These are phyloP conservation scores for Sphaerobolus stellatus DNA, from an alignment of 1,284 basidiomycete species.

Conservation along the genomic window DNA sequence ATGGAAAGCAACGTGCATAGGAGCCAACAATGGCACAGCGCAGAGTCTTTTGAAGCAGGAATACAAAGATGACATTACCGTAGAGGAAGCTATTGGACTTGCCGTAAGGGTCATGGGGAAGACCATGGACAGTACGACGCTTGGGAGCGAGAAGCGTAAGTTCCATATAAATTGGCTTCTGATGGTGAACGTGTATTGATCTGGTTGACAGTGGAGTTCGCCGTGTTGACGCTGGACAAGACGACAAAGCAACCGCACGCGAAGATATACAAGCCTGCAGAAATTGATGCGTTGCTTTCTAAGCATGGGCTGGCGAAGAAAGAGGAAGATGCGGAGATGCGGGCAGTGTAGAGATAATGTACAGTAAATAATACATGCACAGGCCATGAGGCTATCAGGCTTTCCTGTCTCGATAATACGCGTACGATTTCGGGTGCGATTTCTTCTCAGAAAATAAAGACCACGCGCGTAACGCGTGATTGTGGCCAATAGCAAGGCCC, in stretches of 20 bases:
- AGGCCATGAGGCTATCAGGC: no score
- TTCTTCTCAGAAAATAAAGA: no score
- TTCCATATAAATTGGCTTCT: slow-evolving; percentile 18
- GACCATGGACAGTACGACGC: slow-evolving; percentile 98
- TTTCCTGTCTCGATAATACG: no score
- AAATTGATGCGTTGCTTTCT: slow-evolving; percentile 86
- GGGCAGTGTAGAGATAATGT: slow-evolving; percentile 42
- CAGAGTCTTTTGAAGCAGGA: slow-evolving; percentile 96
- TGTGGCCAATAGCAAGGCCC: not conserved
- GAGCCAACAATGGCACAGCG: slow-evolving; percentile 94
- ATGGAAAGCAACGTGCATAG: slow-evolving; percentile 99
- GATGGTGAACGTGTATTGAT: slow-evolving; percentile 1
- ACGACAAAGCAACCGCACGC: slow-evolving; percentile 78
- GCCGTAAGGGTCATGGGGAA: slow-evolving; percentile 97
- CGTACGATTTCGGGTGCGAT: no score
- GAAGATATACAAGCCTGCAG: slow-evolving; percentile 89
- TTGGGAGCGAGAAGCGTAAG: slow-evolving; percentile 93
- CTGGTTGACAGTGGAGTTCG: slow-evolving; percentile 80
- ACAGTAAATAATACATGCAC: no score
- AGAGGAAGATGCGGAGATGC: slow-evolving; percentile 76
- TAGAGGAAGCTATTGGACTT: slow-evolving; percentile 90
- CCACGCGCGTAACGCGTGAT: no score
- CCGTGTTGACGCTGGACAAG: slow-evolving; percentile 85
- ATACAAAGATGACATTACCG: slow-evolving; percentile 91
- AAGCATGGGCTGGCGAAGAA: slow-evolving; percentile 87